phyloP scores from a whole-genome alignment of 441 rosid species.

The Gossypium gossypioides region DNA sequence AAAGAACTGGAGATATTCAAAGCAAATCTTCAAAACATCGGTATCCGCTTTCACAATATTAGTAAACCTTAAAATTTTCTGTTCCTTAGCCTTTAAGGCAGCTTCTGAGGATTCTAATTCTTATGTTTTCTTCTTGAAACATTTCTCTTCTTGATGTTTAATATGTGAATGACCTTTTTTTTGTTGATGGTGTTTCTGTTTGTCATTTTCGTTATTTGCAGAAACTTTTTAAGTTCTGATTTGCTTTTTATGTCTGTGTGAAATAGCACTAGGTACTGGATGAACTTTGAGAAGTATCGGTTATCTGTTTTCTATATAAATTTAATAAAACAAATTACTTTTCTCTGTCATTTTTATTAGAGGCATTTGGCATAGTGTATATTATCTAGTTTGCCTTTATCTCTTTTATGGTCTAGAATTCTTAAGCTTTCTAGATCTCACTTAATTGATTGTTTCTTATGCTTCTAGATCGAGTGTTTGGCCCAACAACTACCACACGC shows the following conservation, averaged over 20 bases:
- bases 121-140: background rate
- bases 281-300: background rate
- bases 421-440: background rate
- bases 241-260: background rate
- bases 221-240: background rate
- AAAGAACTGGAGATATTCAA: background rate
- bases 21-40: background rate
- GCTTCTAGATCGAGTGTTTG: conserved; percentile 81
- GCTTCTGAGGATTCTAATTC: background rate
- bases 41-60: background rate
- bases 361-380: background rate
- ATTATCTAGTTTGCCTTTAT: background rate
- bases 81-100: background rate
- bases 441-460: conserved; percentile 17
- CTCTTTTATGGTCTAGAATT: background rate
- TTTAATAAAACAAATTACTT: background rate
- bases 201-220: background rate
- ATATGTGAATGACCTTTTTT: background rate
- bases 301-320: background rate
- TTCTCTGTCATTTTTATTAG: background rate
- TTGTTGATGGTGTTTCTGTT: background rate
- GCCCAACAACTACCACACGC: conserved; percentile 97
- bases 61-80: background rate
- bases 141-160: background rate
- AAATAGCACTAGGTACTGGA: background rate